phyloP scores from a whole-genome alignment of 2,329 filamentous ascomycete species.

The Albifimbria verrucaria region DNA sequence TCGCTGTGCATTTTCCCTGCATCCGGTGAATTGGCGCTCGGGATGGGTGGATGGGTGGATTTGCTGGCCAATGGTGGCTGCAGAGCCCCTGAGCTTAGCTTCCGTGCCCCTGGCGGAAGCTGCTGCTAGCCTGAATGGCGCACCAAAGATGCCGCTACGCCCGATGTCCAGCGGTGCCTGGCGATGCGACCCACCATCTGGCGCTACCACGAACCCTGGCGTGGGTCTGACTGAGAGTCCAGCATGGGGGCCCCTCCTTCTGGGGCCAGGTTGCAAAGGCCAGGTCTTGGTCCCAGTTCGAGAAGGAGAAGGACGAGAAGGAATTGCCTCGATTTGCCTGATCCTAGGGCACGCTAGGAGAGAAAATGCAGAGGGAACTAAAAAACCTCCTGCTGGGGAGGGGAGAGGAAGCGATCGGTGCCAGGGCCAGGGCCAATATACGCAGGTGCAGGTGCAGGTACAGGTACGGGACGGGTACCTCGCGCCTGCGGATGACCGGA shows the following conservation, averaged over 20 bases:
- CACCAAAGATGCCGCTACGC: background rate
- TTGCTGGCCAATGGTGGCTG: background rate
- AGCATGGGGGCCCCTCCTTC: too few relatives aligned
- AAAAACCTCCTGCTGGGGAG: background rate
- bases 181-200: background rate
- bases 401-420: background rate
- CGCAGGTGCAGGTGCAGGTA: too few relatives aligned
- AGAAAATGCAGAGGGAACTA: background rate
- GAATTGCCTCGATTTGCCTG: background rate
- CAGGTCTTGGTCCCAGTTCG: too few relatives aligned
- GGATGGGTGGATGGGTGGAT: background rate
- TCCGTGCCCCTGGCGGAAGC: background rate
- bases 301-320: too few relatives aligned
- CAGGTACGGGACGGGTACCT: too few relatives aligned
- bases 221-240: background rate
- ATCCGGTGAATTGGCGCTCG: background rate
- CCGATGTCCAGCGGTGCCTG: background rate
- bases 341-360: background rate
- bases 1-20: background rate
- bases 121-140: background rate
- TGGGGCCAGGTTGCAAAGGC: too few relatives aligned
- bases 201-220: too few relatives aligned
- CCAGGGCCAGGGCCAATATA: too few relatives aligned
- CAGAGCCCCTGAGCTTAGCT: background rate
- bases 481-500: too few relatives aligned